phyloP scores from a whole-genome alignment of 75 land plant genomes.

The Adiantum capillusveneris region DNA sequence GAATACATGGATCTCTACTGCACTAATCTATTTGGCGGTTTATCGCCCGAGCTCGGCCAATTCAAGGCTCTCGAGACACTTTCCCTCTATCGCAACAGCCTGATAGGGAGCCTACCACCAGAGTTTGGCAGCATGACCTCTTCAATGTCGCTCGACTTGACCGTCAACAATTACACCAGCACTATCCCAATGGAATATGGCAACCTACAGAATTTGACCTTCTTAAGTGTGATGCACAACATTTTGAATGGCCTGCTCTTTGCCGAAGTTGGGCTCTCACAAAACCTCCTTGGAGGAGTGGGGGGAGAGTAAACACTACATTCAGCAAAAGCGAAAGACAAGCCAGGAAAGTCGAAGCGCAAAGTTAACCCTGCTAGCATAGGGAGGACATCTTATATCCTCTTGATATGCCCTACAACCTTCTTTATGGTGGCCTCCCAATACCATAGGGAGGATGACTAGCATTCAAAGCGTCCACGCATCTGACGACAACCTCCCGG shows the following conservation, averaged over 20 bases:
- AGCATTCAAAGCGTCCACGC: slow-evolving; percentile 34
- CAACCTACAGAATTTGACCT: too few species aligned
- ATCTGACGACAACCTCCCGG: slow-evolving; percentile 67
- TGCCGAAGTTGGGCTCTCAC: slow-evolving; percentile 46
- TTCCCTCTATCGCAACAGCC: slow-evolving; percentile 41
- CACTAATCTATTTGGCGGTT: slow-evolving; percentile 40
- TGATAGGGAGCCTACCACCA: slow-evolving; percentile 34
- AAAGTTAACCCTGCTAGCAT: slow-evolving; percentile 39
- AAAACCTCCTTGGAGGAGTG: slow-evolving; percentile 27
- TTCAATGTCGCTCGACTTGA: too few species aligned
- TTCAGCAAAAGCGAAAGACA: too few species aligned
- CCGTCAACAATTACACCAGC: too few species aligned
- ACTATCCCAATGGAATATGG: too few species aligned
- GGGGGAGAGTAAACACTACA: too few species aligned
- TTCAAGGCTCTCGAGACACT: slow-evolving; percentile 43
- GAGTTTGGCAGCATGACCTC: too few species aligned
- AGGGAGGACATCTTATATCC: slow-evolving; percentile 29
- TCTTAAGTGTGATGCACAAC: too few species aligned
- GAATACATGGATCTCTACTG: slow-evolving; percentile 49
- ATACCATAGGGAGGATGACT: slow-evolving; percentile 15
- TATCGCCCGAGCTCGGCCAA: slow-evolving; percentile 40
- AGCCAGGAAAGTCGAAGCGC: slow-evolving; percentile 49
- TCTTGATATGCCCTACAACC: slow-evolving; percentile 40
- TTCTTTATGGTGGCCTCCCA: not conserved
- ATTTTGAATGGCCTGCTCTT: too few species aligned